Evolutionary conservation across 495 filamentous ascomycete species (phyloP).

Genomic region (Jackrogersella multiformis): DNA sequence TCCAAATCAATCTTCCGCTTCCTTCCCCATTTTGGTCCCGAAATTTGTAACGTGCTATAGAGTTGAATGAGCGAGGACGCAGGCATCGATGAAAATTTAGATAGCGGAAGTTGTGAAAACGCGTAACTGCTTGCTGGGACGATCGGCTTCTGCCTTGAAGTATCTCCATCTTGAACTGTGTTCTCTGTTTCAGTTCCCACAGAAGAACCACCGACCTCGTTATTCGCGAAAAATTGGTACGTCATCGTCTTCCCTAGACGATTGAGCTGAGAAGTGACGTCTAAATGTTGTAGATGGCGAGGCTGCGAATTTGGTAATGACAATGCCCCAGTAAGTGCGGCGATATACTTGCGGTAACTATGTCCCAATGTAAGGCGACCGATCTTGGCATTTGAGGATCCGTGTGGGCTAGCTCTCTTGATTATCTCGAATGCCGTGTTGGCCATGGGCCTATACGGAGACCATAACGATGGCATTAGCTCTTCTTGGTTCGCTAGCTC

Average conservation of each 20-base stretch:
- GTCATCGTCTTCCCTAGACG: conserved; percentile 56
- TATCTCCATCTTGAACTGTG: neutral
- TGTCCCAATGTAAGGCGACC: conserved; percentile 54
- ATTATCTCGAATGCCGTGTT: conserved; percentile 57
- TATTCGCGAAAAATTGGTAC: conserved; percentile 54
- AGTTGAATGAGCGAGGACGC: conserved; percentile 17
- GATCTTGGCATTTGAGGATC: conserved; percentile 56
- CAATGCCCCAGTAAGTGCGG: conserved; percentile 51
- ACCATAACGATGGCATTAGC: conserved; percentile 45
- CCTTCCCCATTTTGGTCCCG: conserved; percentile 3
- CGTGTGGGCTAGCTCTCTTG: conserved; percentile 50
- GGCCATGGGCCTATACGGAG: conserved; percentile 54
- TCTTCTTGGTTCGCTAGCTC: conserved; percentile 9
- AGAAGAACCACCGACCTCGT: conserved; percentile 8
- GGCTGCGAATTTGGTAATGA: conserved; percentile 55
- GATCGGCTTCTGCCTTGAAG: neutral
- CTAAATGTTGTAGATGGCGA: conserved; percentile 53
- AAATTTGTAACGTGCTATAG: conserved; percentile 3
- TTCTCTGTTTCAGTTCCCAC: neutral
- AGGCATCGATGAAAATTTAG: conserved; percentile 18
- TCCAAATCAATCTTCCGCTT: conserved; percentile 18
- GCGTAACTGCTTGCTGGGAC: neutral
- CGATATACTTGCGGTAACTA: conserved; percentile 55
- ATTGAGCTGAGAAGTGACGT: conserved; percentile 53
- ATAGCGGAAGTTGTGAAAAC: conserved; percentile 29